These are phyloP conservation scores for Epithele typhae DNA, from an alignment of 768 basidiomycete genomes.

Conservation along the genomic window DNA sequence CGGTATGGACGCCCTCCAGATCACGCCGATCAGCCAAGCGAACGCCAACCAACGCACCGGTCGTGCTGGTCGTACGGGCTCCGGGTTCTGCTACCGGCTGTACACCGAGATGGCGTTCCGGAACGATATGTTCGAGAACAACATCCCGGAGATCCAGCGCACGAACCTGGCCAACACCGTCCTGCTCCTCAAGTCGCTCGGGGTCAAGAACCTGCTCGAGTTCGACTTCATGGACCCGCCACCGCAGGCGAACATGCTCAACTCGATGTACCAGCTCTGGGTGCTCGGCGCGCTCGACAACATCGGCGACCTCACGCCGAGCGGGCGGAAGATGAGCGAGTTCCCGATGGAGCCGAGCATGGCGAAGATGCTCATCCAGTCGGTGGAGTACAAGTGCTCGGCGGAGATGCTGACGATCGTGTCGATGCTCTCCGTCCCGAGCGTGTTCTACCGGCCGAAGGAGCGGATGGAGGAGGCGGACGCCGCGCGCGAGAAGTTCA, in stretches of 20 bases:
- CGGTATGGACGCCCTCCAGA: constrained; percentile 98
- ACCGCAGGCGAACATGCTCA: constrained; percentile 95
- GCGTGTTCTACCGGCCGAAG: constrained; percentile 96
- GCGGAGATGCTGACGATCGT: constrained; percentile 97
- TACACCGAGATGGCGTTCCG: constrained; percentile 97
- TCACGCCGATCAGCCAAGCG: constrained; percentile 98
- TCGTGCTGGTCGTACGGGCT: constrained; percentile 94
- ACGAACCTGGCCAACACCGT: constrained; percentile 98
- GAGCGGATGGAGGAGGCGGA: constrained; percentile 98
- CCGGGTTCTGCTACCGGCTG: constrained; percentile 92
- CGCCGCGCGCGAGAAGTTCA: constrained; percentile 96
- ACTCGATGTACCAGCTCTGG: constrained; percentile 99
- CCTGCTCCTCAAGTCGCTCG: constrained; percentile 87
- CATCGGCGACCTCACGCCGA: constrained; percentile 89
- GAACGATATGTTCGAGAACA: constrained; percentile 93
- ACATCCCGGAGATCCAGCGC: constrained; percentile 97
- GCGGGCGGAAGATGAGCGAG: constrained; percentile 96
- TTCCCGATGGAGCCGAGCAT: constrained; percentile 99
- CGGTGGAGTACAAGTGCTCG: constrained; percentile 91
- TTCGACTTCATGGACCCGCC: constrained; percentile 99
- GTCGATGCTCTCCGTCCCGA: constrained; percentile 97
- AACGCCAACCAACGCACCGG: constrained; percentile 96
- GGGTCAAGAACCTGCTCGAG: constrained; percentile 95
- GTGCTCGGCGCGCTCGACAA: constrained; percentile 97
- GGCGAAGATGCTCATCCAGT: constrained; percentile 97